These are phyloP conservation scores for Anthoceros angustus DNA, from an alignment of 225 moss, liverwort and hornwort genomes.

Conservation along the genomic window DNA sequence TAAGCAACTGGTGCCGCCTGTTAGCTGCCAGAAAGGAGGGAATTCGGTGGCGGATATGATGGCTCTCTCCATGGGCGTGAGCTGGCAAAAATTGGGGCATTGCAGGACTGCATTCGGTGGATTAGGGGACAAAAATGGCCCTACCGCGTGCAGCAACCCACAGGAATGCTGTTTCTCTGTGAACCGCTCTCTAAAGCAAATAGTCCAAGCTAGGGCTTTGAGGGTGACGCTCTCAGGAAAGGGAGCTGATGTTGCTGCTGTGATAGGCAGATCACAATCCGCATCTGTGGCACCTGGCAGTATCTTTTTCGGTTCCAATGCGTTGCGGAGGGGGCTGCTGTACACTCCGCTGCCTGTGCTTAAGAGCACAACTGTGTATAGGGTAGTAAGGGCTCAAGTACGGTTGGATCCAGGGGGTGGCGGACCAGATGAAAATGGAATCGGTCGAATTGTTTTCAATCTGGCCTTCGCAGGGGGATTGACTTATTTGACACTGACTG, in stretches of 20 bases:
- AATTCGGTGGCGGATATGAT: no score
- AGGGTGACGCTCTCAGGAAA: neutral
- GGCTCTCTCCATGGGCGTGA: neutral
- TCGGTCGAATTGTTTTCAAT: constrained; percentile 63
- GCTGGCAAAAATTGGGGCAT: neutral
- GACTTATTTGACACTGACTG: constrained; percentile 82
- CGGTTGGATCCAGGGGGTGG: constrained; percentile 65
- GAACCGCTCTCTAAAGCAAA: neutral
- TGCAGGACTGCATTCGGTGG: neutral
- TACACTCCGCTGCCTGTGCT: neutral
- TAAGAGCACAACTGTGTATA: neutral
- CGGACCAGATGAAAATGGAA: constrained; percentile 30
- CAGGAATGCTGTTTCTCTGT: neutral
- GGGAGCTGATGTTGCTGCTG: neutral
- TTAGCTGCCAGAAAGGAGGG: no score
- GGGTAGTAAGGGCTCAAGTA: constrained; percentile 37
- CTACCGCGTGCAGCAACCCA: neutral
- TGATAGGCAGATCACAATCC: neutral
- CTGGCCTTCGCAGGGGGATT: constrained; percentile 76
- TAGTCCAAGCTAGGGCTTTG: neutral
- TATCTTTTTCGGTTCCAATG: neutral
- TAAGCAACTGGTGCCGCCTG: no score
- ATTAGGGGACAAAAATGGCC: neutral
- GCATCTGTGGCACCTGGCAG: neutral
- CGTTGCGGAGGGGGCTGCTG: neutral